Evolutionary conservation across 2,329 filamentous ascomycete genomes (phyloP).

Genomic region (Bipolaris oryzae): DNA sequence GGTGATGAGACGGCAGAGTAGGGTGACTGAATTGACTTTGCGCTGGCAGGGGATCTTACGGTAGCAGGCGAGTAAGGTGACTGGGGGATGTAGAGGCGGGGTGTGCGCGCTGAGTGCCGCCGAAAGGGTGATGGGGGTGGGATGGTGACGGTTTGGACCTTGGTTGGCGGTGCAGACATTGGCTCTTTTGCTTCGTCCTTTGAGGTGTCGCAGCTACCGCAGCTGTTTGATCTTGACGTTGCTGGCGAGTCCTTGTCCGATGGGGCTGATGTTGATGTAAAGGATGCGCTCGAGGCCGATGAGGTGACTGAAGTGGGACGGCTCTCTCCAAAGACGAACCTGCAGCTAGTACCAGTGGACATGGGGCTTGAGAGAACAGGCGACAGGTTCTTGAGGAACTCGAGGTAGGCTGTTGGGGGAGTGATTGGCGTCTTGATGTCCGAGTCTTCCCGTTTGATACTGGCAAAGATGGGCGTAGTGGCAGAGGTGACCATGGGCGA

Average conservation of each 20-base stretch:
- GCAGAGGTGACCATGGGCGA: constrained; percentile 67
- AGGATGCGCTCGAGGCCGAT: constrained; percentile 44
- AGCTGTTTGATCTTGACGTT: constrained; percentile 48
- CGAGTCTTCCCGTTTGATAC: constrained; percentile 68
- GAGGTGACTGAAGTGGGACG: constrained; percentile 48
- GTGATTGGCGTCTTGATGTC: constrained; percentile 82
- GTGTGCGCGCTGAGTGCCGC: constrained; percentile 65
- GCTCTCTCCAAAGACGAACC: constrained; percentile 56
- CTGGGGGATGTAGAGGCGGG: constrained; percentile 74
- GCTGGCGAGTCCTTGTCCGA: constrained; percentile 41
- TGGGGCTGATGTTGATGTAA: constrained; percentile 44
- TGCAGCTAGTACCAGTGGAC: constrained; percentile 61
- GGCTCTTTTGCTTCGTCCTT: constrained; percentile 41
- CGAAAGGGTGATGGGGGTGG: constrained; percentile 66
- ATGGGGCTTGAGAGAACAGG: constrained; percentile 72
- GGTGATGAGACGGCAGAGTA: constrained; percentile 73
- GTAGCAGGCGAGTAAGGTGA: constrained; percentile 71
- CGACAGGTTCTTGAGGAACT: constrained; percentile 86
- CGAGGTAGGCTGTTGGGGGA: constrained; percentile 85
- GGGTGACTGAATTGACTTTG: constrained; percentile 63
- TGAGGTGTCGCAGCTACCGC: constrained; percentile 43
- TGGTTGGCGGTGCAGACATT: constrained; percentile 52
- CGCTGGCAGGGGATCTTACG: constrained; percentile 71
- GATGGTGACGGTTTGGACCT: constrained; percentile 62
- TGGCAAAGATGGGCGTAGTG: constrained; percentile 54